Evolutionary conservation across 805 yeast genomes (phyloP).

Genomic region (Candida ulmi): DNA sequence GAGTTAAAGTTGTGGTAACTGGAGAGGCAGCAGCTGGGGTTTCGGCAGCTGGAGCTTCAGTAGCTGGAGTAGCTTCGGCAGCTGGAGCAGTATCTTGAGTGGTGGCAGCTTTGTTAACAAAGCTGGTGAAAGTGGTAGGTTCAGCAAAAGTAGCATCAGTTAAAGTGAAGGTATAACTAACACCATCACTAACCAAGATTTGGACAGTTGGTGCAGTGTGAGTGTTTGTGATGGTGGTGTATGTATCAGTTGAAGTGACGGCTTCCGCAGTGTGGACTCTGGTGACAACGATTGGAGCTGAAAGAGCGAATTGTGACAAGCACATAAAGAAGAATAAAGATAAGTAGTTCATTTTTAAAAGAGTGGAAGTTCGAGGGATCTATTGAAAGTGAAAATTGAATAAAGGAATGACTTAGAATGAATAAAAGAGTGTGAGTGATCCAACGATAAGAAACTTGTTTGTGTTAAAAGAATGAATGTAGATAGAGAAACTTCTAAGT

Average conservation of each 20-base stretch:
- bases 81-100: constrained; percentile 15
- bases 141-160: constrained; percentile 30
- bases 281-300: constrained; percentile 41
- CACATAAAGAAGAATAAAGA: constrained; percentile 10
- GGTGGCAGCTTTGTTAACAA: constrained; percentile 13
- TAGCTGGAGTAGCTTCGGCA: constrained; percentile 15
- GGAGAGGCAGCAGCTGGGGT: constrained; percentile 8
- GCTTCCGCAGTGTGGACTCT: constrained; percentile 52
- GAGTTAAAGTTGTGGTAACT: constrained; percentile 9
- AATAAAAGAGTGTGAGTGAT: no score
- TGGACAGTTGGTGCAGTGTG: constrained; percentile 37
- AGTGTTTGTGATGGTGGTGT: constrained; percentile 34
- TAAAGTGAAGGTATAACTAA: constrained; percentile 32
- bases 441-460: no score
- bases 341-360: constrained; percentile 8
- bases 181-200: constrained; percentile 30
- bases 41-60: constrained; percentile 4
- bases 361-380: neutral
- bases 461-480: neutral
- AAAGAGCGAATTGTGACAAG: constrained; percentile 22
- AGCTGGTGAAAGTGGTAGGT: constrained; percentile 30
- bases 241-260: constrained; percentile 38
- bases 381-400: neutral
- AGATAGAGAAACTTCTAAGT: no score
- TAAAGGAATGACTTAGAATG: neutral